phyloP scores from a whole-genome alignment of 2,329 filamentous ascomycete genomes.

The Neonectria coccinea region DNA sequence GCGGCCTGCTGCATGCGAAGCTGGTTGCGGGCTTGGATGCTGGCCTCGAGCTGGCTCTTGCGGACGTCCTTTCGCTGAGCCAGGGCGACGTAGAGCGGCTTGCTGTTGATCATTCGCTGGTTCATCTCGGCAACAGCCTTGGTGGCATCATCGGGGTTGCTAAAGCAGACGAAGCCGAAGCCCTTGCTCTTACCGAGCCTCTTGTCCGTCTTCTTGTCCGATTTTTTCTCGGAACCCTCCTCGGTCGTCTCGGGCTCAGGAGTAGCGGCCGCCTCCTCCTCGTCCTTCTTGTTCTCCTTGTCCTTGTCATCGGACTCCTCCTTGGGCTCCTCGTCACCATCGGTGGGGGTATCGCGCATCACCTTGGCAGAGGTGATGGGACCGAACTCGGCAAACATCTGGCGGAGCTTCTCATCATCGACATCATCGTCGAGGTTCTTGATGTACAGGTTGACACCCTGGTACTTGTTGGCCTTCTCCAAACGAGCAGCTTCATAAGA shows the following conservation, averaged over 20 bases:
- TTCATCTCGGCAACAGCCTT: conserved; percentile 99
- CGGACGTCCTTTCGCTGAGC: conserved; percentile 99
- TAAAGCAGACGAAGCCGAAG: conserved; percentile 99
- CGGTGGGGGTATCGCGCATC: conserved; percentile 84
- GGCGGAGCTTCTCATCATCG: conserved; percentile 96
- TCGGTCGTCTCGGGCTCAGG: conserved; percentile 61
- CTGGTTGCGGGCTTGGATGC: conserved; percentile 98
- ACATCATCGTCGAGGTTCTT: conserved; percentile 98
- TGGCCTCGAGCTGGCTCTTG: conserved; percentile 98
- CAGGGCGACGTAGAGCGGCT: conserved; percentile 97
- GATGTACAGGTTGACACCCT: conserved; percentile 99
- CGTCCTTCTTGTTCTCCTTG: conserved; percentile 65
- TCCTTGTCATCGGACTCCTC: conserved; percentile 66
- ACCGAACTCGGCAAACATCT: conserved; percentile 91
- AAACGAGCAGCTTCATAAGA: conserved; percentile 97
- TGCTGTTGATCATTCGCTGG: conserved; percentile 97
- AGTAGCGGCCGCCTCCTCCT: conserved; percentile 60
- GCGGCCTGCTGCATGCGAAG: conserved; percentile 98
- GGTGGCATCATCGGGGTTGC: conserved; percentile 98
- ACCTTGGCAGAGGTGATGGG: conserved; percentile 99
- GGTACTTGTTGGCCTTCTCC: conserved; percentile 99
- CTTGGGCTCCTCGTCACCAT: conserved; percentile 67
- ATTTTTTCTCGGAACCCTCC: conserved; percentile 66
- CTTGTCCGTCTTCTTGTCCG: conserved; percentile 69
- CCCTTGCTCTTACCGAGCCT: conserved; percentile 98